phyloP scores from a whole-genome alignment of 257 asterid species.

The Primulina tabacum region DNA sequence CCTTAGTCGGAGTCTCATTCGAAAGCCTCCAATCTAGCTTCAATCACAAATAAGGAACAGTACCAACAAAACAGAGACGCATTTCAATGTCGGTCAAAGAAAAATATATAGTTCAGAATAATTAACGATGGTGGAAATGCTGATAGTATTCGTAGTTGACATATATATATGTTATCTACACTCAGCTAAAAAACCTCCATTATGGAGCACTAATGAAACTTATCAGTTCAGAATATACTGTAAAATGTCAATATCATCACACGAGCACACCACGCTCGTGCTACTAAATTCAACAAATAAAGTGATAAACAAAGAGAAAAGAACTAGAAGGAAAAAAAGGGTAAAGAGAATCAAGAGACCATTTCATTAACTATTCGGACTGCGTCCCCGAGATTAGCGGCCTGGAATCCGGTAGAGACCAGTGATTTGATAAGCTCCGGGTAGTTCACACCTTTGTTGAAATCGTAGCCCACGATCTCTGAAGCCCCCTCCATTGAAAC shows the following conservation, averaged over 20 bases:
- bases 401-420: slow-evolving; percentile 85
- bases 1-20: slow-evolving; percentile 60
- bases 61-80: slow-evolving; percentile 21
- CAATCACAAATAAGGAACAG: slow-evolving; percentile 12
- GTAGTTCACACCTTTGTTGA: slow-evolving; percentile 72
- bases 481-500: slow-evolving; percentile 53
- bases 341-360: slow-evolving; percentile 39
- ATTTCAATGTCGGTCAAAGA: too few relatives aligned
- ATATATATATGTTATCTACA: too few relatives aligned
- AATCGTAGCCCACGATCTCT: slow-evolving; percentile 72
- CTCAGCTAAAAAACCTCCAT: too few relatives aligned
- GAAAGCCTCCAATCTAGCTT: slow-evolving; percentile 97
- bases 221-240: too few relatives aligned
- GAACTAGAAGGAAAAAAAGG: too few relatives aligned
- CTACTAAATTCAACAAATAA: too few relatives aligned
- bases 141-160: too few relatives aligned
- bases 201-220: too few relatives aligned
- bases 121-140: too few relatives aligned
- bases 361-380: slow-evolving; percentile 71
- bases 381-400: slow-evolving; percentile 94
- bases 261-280: too few relatives aligned
- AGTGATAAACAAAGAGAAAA: too few relatives aligned
- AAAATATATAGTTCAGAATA: background rate
- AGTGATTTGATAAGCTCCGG: slow-evolving; percentile 63
- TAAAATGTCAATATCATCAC: too few relatives aligned